A percentile compares a stretch with the other conserved stretches of the same genome.
Evolutionary conservation across 306 rosid species (phyloP).

Genomic region (Hippophae rhamnoides): DNA sequence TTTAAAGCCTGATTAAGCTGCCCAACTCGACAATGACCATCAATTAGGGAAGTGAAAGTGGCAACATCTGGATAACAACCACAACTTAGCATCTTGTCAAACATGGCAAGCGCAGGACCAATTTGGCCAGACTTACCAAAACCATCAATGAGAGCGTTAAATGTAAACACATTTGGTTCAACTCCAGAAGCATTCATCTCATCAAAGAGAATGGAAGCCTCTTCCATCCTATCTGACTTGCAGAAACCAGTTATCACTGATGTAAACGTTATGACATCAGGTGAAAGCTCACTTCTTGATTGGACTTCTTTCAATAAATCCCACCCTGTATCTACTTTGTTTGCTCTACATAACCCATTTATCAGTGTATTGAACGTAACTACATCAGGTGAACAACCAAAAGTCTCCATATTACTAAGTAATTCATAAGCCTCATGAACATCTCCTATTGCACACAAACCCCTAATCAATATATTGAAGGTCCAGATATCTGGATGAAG

Average conservation of each 20-base stretch:
- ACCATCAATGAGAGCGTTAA: slow-evolving; percentile 62
- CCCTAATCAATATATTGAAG: slow-evolving; percentile 67
- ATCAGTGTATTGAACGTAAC: slow-evolving; percentile 66
- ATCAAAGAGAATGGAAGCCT: slow-evolving; percentile 43
- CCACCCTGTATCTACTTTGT: slow-evolving; percentile 45
- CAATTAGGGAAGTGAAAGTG: slow-evolving; percentile 61
- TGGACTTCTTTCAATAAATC: slow-evolving; percentile 39
- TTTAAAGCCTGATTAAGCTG: slow-evolving; percentile 45
- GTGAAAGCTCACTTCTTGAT: slow-evolving; percentile 27
- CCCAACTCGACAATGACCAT: slow-evolving; percentile 61
- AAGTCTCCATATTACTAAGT: slow-evolving; percentile 47
- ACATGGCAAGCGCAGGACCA: slow-evolving; percentile 40
- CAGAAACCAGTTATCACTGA: slow-evolving; percentile 65
- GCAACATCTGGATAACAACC: slow-evolving; percentile 60
- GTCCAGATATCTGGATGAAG: slow-evolving; percentile 40
- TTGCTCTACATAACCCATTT: slow-evolving; percentile 58
- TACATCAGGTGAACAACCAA: slow-evolving; percentile 59
- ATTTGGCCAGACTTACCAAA: slow-evolving; percentile 58
- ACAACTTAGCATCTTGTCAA: slow-evolving; percentile 40
- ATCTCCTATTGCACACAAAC: slow-evolving; percentile 46
- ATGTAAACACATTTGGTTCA: slow-evolving; percentile 52
- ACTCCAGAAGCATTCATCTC: slow-evolving; percentile 45
- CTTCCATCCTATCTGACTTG: slow-evolving; percentile 51
- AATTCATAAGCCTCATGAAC: slow-evolving; percentile 48
- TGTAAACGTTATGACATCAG: slow-evolving; percentile 58